These are phyloP conservation scores for Ceratorhiza oryzae-sativae DNA, from an alignment of 1,284 basidiomycete genomes.

Conservation along the genomic window DNA sequence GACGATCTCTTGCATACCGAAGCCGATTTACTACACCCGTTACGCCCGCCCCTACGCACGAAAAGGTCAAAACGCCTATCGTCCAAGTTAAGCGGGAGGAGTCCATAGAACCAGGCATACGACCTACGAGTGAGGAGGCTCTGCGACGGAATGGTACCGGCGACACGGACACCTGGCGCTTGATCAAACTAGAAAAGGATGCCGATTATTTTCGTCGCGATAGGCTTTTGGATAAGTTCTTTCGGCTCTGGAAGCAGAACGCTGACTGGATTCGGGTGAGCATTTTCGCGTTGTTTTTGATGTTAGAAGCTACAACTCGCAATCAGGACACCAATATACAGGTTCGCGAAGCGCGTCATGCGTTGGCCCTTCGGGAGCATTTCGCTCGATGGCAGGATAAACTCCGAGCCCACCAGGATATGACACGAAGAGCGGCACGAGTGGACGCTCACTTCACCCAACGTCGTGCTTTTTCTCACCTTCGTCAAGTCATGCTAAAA, in stretches of 20 bases:
- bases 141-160: constrained; percentile 28
- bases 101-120: constrained; percentile 6
- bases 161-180: constrained; percentile 69
- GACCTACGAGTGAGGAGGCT: not conserved
- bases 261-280: constrained; percentile 73
- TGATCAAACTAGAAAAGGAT: constrained; percentile 69
- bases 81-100: constrained; percentile 16
- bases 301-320: not conserved
- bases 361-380: constrained; percentile 42
- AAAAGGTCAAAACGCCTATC: not conserved
- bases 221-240: constrained; percentile 68
- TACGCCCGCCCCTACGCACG: not conserved
- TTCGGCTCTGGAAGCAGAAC: constrained; percentile 72
- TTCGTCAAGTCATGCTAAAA: constrained; percentile 25
- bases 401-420: not conserved
- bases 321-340: constrained; percentile 42
- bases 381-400: constrained; percentile 41
- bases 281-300: constrained; percentile 40
- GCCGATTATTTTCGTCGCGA: constrained; percentile 73
- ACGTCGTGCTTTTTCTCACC: constrained; percentile 21
- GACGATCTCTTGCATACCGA: not conserved
- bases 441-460: constrained; percentile 37
- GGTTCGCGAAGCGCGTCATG: constrained; percentile 45
- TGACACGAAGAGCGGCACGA: constrained; percentile 34
- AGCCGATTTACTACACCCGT: constrained; percentile 18